Evolutionary conservation across 768 basidiomycete species (phyloP), one percentile per base, ranked within the genome.

Genomic region (Phlebiopsis gigantea): DNA sequence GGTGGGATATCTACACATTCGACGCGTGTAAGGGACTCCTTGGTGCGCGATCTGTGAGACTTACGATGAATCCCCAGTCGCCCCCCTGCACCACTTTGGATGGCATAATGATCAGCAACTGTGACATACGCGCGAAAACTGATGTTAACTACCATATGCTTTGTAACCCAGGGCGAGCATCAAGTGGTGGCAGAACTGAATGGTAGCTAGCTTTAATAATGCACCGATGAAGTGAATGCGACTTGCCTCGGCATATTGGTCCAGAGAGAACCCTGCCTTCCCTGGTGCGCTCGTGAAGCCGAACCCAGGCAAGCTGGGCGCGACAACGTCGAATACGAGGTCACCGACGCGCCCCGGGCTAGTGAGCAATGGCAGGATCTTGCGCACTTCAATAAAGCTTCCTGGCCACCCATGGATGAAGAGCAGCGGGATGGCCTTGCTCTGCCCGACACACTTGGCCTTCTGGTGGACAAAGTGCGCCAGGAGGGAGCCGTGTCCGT

Each of bases 341-440:
- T 79, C 72, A 0, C 73, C 68, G 28, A 39, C 51, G 17, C 29
- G 22, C 24, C 44, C 46, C 1, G 70, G 54, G 1, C 74, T 72
- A 0, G 76, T 72, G 57, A 88, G 68, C 4, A 83, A 63, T 2
- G 83, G 80, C 0, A 87, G 66, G 4, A 87, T 69, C 69, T 85
- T 86, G 42, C 71, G 65, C 7, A 77, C 79, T 69, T 87, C 83
- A 21, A 78, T 54, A 64, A 84, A 82, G 53, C 77, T 74, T 53
- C 85, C 84, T 0, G 84, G 83, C 85, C 85, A 85, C 41, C 84
- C 84, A 56, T 86, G 84, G 15, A 84, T 75, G 59, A 80, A 85
- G 26, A 85, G 68, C 17, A 87, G 65, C 1, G 84, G 83, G 28
- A 85, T 79, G 0, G 83, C 82, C n/a, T 70, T 63, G 44, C 19